Percentiles rank a stretch among this genome's conserved stretches.
Conservation (phyloP, 2,329 filamentous ascomycete species). For the Neurospora sp. region DNA sequence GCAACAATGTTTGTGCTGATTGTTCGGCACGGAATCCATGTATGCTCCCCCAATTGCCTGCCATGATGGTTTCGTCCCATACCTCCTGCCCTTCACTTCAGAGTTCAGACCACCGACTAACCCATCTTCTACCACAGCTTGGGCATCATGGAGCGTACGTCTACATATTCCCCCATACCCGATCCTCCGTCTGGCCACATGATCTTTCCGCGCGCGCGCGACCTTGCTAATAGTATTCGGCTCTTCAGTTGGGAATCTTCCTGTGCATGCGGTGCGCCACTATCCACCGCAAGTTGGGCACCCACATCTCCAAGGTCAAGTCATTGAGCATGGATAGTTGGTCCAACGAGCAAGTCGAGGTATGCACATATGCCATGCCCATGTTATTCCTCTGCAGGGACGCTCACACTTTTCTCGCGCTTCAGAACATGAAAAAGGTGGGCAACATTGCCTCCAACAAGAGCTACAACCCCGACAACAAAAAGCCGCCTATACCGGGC, state of each 20-base stretch:
- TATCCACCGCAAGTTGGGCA: conserved; percentile 91
- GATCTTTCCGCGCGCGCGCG: neutral
- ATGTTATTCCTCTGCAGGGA: neutral
- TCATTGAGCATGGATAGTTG: conserved; percentile 98
- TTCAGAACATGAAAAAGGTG: conserved; percentile 86
- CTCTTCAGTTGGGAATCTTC: conserved; percentile 73
- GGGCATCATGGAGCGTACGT: conserved; percentile 94
- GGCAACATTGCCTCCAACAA: conserved; percentile 83
- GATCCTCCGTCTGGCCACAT: neutral
- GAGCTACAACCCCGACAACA: conserved; percentile 77
- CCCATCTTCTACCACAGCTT: conserved; percentile 45
- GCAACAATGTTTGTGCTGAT: conserved; percentile 91
- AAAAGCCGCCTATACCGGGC: conserved; percentile 73
- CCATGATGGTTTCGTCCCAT: neutral
- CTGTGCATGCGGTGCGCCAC: conserved; percentile 96
- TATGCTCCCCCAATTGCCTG: conserved; percentile 1
- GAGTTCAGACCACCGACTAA: conserved; percentile 21
- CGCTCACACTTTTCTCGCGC: conserved; percentile 12
- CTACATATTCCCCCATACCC: conserved; percentile 5
- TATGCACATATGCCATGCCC: conserved; percentile 31
- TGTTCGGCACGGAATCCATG: conserved; percentile 87
- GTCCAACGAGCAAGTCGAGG: conserved; percentile 92
- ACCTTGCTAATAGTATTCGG: conserved; percentile 6
- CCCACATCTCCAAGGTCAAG: conserved; percentile 97
- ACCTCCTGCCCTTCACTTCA: neutral